Base-by-base conservation (phyloP, 768 basidiomycete genomes). In the Russula olivacea region DNA sequence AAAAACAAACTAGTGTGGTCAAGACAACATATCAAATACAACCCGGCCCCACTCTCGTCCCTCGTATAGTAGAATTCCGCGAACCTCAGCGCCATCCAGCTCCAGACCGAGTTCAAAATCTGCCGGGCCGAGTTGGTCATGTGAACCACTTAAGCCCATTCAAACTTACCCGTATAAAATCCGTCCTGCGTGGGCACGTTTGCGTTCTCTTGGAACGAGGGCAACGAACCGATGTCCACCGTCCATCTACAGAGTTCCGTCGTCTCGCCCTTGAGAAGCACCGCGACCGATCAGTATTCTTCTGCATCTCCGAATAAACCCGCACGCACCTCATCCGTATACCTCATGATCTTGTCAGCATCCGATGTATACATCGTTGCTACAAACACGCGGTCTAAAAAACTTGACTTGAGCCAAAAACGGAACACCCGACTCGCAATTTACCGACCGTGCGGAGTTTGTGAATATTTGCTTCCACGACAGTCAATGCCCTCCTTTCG, bases 71-170 rank as follows among this genome's bases (percentile, higher is more conserved):
- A 92, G 72, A 61, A 90, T 84, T 23, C 90, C 91, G 61, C 91
- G 86, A 69, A 93, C 89, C 76, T 93, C 91, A 60, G 87, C 89
- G 66, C 89, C 90, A 72, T 93, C 90, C 69, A 93, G 75, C 74
- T 91, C 91, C 63, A 93, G 75, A 9, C 87, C 91, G 3, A 93
- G 81, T 72, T 92, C 90, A 67, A 92, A 93, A 71, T 92, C 89
- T 91, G 69, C 28, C 17, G 17, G 32, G 28, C 41, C 40, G 10
- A 32, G 19, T 45, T 28, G 38, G 41, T 25, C 17, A 47, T 41
- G 23, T n/a, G 21, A 10, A 21, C 40, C 32, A 30, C 21, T 15
- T 10, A 17, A 14, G 30, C 30, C 61, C 34, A 32, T 36, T 47
- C 11, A 41, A 38, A 71, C 80, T 63, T 66, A 87, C 88, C 90